phyloP scores from a whole-genome alignment of 2,329 filamentous ascomycete species.

The Xylaria polymorpha region DNA sequence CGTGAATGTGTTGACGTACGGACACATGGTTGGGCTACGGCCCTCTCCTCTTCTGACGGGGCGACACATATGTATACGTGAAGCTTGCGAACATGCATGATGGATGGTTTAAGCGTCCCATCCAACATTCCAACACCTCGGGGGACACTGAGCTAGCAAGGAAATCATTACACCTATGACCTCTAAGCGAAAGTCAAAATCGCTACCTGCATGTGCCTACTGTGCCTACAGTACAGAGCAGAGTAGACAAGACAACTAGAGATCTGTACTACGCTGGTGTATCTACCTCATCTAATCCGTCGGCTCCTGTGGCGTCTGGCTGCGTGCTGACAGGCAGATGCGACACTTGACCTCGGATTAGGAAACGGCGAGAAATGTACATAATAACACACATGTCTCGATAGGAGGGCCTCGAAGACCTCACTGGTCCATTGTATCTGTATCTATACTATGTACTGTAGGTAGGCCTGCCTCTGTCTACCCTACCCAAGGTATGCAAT shows the following conservation, averaged over 20 bases:
- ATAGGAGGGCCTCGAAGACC: slow-evolving; percentile 24
- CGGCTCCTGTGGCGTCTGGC: not conserved
- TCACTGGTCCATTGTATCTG: slow-evolving; percentile 18
- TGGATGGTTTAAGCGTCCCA: slow-evolving; percentile 26
- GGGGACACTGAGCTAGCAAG: slow-evolving; percentile 5
- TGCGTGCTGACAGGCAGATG: slow-evolving; percentile 22
- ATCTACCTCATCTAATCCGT: not conserved
- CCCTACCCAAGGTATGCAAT: slow-evolving; percentile 13
- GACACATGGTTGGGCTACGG: not conserved
- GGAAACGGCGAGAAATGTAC: slow-evolving; percentile 14
- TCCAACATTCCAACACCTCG: slow-evolving; percentile 26
- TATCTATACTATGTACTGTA: too few relatives aligned
- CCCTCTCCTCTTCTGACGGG: slow-evolving; percentile 20
- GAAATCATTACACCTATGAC: slow-evolving; percentile 20
- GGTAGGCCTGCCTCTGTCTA: slow-evolving; percentile 1
- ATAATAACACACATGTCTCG: slow-evolving; percentile 26
- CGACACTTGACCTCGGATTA: slow-evolving; percentile 20
- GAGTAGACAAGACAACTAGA: not conserved
- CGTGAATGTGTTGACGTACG: not conserved
- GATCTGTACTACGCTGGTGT: not conserved
- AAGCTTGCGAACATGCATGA: slow-evolving; percentile 28
- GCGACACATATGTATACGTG: slow-evolving; percentile 16
- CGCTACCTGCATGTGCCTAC: slow-evolving; percentile 1
- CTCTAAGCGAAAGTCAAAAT: slow-evolving; percentile 29
- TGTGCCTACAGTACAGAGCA: not conserved